Base-by-base conservation (phyloP, 2,329 filamentous ascomycete genomes). In the Dothiorella sarmentorum region DNA sequence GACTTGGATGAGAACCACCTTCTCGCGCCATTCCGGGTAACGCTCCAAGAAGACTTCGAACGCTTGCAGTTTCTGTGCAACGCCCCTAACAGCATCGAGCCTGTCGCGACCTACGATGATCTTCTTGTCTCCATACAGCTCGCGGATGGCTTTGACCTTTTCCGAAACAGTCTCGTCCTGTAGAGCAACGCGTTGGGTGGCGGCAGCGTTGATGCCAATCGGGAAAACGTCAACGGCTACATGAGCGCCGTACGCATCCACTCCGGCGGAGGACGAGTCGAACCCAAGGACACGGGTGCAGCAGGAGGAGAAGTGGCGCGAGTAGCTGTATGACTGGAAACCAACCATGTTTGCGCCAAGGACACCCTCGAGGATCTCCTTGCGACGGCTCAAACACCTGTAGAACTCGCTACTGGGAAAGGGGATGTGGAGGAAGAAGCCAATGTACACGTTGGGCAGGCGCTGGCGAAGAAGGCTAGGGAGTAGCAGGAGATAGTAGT, bases 341-440 rank as follows among this genome's bases (percentile, higher is more conserved):
- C 91, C 92, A 62, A 97, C 85, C 78, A 97, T 86, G 73, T 97
- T 97, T 58, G 93, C 85, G 17, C 93, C 92, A 40, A 97, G 80
- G 45, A 96, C 86, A 49, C 94, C 94, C 65, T 94, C 91, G 13
- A 97, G 79, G 10, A 97, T 82, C 71, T 97, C 91, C 74, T 96
- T 96, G 65, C 93, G 85, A 63, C 90, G 85, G 35, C 90, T 89
- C 58, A 97, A 79, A 72, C 92, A 96, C 47, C 92, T 85, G 71
- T 97, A 85, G 70, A 96, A 97, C 74, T 97, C 94, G 79, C 90
- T 96, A 75, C 91, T 96, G 31, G 93, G 93, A 74, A 97, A 97
- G 0, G 93, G 93, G 44, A 91, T 88, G 74, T 97, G 93, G 45
- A 97, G 80, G 78, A 91, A 97, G 78, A 97, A 97, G 56, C 91